Conservation (phyloP, 148 eudicot species). For the Diospyros kaki region DNA sequence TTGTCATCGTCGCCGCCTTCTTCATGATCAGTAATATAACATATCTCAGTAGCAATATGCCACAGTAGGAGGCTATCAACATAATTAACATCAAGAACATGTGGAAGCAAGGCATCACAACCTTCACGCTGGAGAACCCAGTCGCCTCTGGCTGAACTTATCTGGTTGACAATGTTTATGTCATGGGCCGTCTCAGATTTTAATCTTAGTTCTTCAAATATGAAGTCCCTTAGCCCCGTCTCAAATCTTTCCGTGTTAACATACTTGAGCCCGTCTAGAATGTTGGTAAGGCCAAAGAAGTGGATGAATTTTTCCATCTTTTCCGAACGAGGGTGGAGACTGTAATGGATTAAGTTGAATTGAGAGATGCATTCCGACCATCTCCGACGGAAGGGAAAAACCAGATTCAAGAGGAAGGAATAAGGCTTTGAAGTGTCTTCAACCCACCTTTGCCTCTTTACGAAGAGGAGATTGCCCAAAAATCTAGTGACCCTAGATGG, state of each 20-base stretch:
- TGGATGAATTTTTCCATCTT: constrained; percentile 3
- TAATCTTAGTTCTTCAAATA: constrained; percentile 27
- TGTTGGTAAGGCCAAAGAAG: constrained; percentile 21
- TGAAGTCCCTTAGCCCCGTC: constrained; percentile 19
- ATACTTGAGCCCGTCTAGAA: constrained; percentile 23
- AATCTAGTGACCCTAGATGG: constrained; percentile 15
- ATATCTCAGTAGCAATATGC: constrained; percentile 52
- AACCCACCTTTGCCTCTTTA: neutral
- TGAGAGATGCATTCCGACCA: constrained; percentile 32
- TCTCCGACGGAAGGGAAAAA: constrained; percentile 14
- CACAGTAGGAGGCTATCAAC: constrained; percentile 42
- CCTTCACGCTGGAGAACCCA: constrained; percentile 17
- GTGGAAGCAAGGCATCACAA: constrained; percentile 3
- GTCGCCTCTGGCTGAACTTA: constrained; percentile 23
- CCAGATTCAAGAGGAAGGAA: neutral
- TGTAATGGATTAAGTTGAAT: constrained; percentile 30
- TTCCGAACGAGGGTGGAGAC: constrained; percentile 17
- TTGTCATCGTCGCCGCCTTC: neutral
- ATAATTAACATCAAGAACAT: constrained; percentile 22
- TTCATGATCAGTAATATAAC: neutral
- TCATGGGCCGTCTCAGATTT: constrained; percentile 31
- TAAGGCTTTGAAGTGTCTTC: neutral
- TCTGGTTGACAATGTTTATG: constrained; percentile 22
- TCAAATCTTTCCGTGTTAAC: constrained; percentile 17
- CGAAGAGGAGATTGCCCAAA: constrained; percentile 7